Evolutionary conservation across 495 filamentous ascomycete species (phyloP), one percentile per base, ranked within the genome.

Genomic region (Hyaloscypha bicolor): DNA sequence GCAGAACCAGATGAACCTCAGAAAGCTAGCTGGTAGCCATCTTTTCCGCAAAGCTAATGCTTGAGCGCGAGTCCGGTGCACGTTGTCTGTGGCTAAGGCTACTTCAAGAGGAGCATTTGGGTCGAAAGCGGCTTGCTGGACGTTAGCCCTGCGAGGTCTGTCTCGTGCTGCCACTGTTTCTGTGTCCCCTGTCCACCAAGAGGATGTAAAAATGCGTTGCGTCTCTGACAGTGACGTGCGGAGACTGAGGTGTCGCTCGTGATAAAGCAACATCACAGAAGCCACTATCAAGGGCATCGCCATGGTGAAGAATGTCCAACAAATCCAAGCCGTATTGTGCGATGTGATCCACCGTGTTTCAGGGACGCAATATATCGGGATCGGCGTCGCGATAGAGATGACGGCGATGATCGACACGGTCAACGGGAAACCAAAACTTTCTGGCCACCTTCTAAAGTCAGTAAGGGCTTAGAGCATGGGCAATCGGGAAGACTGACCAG

Each of bases 1-100:
- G 71, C 85, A 87, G 71, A 89, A 89, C 87, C 87, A 89, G n/a
- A 89, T 76, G 39, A 89, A 89, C 9, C 87, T 80, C 55, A 87
- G 79, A 68, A 88, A 89, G 71, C 84, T 86, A 32, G 85, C 85
- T 4, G 85, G 85, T 6, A 87, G 73, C 84, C 84, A 87, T 4
- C 71, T 62, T 59, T 76, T 76, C n/a, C 71, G 56, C 55, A 76
- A 65, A 16, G 67, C 64, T 37, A 73, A 53, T 48, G 58, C 65
- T 4, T 67, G 55, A 29, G 56, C 59, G 6, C 39, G 55, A 35
- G 9, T 14, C 11, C 60, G 59, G 52, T 65, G 39, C 3, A 30
- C 25, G 19, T 61, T 53, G 33, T 73, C 71, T 39, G 71, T 53
- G 14, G 68, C 68, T 8, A 71, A 33, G 29, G 64, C 63, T 29